Conservation (phyloP, 352 stramenopile genomes). For the Phytophthora crassamura region DNA sequence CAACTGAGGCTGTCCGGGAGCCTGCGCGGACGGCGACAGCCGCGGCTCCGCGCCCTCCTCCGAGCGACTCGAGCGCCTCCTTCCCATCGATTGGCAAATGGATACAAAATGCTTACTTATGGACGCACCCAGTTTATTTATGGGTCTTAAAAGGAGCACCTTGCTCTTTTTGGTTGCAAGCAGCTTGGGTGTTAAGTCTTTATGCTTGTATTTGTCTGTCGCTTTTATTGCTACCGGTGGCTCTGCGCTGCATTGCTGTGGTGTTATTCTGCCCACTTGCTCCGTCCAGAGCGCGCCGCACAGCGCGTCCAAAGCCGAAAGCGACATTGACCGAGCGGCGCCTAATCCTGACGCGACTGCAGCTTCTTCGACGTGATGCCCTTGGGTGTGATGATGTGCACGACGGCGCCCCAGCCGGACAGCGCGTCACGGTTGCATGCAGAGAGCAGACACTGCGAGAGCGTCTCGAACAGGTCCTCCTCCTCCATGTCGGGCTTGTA, state of each 20-base stretch:
- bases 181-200: not conserved
- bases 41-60: constrained; percentile 15
- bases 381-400: constrained; percentile 97
- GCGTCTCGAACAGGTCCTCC: constrained; percentile 98
- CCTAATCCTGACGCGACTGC: constrained; percentile 83
- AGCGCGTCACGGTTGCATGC: constrained; percentile 98
- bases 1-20: constrained; percentile 22
- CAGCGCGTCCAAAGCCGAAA: constrained; percentile 8
- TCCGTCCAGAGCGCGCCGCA: not conserved
- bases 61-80: constrained; percentile 10
- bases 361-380: constrained; percentile 87
- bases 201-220: constrained; percentile 18
- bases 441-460: constrained; percentile 97
- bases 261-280: not conserved
- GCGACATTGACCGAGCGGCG: constrained; percentile 5
- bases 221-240: constrained; percentile 7
- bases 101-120: not conserved
- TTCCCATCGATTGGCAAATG: constrained; percentile 26
- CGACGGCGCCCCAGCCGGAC: constrained; percentile 97
- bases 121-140: too few species aligned
- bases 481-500: constrained; percentile 97
- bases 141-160: too few species aligned
- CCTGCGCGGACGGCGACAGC: not conserved
- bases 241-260: constrained; percentile 1
- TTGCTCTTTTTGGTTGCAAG: too few species aligned